These are phyloP conservation scores for Plasmodium berghei DNA, from an alignment of 169 alveolate genomes.

Conservation along the genomic window DNA sequence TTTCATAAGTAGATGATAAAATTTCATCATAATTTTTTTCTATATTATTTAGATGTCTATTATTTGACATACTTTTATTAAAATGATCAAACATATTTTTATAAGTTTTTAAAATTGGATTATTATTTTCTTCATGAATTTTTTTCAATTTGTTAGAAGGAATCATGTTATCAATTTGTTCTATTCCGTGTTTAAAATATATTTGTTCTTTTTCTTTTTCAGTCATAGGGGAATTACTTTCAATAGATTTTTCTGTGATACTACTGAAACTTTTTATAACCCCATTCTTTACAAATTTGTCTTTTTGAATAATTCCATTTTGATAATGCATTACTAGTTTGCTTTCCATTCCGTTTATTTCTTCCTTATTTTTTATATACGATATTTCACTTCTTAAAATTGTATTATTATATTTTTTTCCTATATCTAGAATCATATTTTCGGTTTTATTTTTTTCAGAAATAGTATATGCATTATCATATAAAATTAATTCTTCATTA, in stretches of 20 bases:
- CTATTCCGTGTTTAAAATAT: background rate
- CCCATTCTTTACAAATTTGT: background rate
- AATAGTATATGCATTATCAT: background rate
- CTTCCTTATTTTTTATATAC: constrained; percentile 8
- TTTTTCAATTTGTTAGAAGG: constrained; percentile 14
- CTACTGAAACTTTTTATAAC: background rate
- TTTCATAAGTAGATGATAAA: background rate
- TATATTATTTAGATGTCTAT: constrained; percentile 2
- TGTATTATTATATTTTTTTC: background rate
- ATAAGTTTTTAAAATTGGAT: background rate
- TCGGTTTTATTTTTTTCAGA: background rate
- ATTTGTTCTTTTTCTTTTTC: constrained; percentile 10
- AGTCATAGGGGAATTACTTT: background rate
- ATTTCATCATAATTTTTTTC: background rate
- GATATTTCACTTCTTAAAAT: background rate
- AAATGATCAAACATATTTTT: background rate
- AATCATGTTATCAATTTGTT: constrained; percentile 4
- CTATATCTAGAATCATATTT: background rate
- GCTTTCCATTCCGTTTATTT: background rate
- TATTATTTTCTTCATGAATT: background rate
- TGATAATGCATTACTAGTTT: background rate
- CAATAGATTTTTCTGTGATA: background rate
- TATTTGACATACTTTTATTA: constrained; percentile 6
- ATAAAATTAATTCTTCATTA: background rate
- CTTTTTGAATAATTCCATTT: background rate